Evolutionary conservation across 371 early-diverging fungal species (phyloP).

Genomic region (Mortierella sp.): DNA sequence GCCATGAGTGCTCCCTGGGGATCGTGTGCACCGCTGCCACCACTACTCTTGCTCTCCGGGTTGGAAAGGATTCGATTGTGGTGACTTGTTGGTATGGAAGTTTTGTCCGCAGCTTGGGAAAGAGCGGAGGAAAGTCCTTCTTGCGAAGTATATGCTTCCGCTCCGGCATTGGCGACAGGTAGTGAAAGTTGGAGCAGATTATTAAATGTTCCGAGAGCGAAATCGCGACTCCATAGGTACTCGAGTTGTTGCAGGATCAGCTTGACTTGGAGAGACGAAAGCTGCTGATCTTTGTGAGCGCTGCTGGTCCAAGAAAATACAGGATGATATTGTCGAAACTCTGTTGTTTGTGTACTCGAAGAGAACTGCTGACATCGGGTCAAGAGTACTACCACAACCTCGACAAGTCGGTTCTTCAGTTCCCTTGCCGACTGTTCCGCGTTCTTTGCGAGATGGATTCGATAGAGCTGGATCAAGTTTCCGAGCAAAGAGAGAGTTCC

Average conservation of each 20-base stretch:
- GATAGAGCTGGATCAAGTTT: conserved; percentile 61
- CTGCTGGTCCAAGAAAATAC: conserved; percentile 71
- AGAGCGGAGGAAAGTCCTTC: background rate
- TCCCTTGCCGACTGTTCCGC: background rate
- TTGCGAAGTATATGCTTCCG: conserved; percentile 6
- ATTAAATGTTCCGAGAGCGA: conserved; percentile 58
- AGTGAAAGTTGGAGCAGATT: conserved; percentile 54
- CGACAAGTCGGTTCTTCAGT: conserved; percentile 40
- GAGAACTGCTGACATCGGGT: conserved; percentile 55
- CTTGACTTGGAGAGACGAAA: conserved; percentile 57
- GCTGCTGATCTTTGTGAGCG: conserved; percentile 57
- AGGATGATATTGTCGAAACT: conserved; percentile 67
- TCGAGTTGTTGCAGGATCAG: conserved; percentile 62
- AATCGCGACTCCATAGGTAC: conserved; percentile 66
- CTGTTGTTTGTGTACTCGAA: conserved; percentile 58
- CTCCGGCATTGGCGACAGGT: conserved; percentile 9
- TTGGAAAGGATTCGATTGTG: conserved; percentile 7
- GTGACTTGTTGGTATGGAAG: conserved; percentile 8
- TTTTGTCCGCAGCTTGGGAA: conserved; percentile 2
- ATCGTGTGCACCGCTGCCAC: conserved; percentile 8
- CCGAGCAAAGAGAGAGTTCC: conserved; percentile 66
- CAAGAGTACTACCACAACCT: conserved; percentile 49
- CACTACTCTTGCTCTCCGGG: background rate
- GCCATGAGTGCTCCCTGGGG: conserved; percentile 54
- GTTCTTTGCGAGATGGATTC: conserved; percentile 10